Evolutionary conservation across 306 rosid genomes (phyloP), one percentile per base, ranked within the genome.

Genomic region (Gastrolobium bilobum): DNA sequence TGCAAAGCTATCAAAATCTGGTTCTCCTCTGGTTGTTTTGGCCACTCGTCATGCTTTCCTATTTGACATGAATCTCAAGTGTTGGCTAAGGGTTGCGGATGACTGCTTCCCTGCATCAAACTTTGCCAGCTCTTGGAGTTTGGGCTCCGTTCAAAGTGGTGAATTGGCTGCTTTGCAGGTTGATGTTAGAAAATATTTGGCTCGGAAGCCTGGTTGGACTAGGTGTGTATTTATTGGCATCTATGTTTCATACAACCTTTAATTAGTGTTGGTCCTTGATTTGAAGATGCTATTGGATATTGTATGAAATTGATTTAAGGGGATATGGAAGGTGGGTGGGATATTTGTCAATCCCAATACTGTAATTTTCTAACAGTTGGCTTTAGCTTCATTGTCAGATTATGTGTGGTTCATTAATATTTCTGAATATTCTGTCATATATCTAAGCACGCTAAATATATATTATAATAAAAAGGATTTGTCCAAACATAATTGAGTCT

Each of bases 21-120:
- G 97, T 75, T 87, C 90, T 6, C 97, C 96, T 64, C 93, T 89
- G 69, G 92, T 90, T 78, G 97, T 92, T 81, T 86, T 90, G 79
- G 97, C 96, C 57, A 89, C 96, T 85, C 97, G 96, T 53, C 97
- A 92, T 89, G 96, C 97, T 83, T 92, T 90, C 83, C 91, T 95
- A 76, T 95, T 88, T 76, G 98, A 94, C 85, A 94, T 85, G 87
- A 88, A 81, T 84, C 89, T 92, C 82, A 95, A 71, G 91, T 95
- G 98, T 83, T 95, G 98, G 99, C 92, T 95, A 73, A 90, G 99
- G 87, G 93, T 95, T 73, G 99, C 98, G 38, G 99, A 95, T 81
- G 99, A 95, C 77, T 93, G 98, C 87, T 93, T 95, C 83, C 97
- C 97, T 62, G 99, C 93, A 73, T 95, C 99, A 66, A 95, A 95